phyloP scores from a whole-genome alignment of 176 grass and related monocot genomes.

The Saccharum officinarum region DNA sequence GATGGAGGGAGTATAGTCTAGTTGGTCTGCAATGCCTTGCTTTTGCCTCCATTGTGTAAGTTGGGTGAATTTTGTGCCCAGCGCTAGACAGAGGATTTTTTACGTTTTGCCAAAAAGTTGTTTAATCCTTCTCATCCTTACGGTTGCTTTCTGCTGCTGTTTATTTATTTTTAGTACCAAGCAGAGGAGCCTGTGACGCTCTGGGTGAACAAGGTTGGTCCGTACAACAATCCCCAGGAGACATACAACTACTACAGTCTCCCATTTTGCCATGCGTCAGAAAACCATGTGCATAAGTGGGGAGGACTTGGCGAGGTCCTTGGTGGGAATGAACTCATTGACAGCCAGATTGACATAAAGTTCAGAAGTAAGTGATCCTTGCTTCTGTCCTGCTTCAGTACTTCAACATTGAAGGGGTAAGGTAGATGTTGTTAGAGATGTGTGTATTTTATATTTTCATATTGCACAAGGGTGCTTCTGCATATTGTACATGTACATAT shows the following conservation, averaged over 20 bases:
- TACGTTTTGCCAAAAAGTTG: neutral
- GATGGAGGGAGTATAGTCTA: neutral
- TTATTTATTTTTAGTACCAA: slow-evolving; percentile 64
- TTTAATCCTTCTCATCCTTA: neutral
- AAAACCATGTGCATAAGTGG: slow-evolving; percentile 85
- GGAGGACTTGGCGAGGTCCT: slow-evolving; percentile 93
- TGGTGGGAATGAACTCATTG: slow-evolving; percentile 87
- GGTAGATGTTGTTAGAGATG: no score
- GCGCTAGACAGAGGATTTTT: neutral
- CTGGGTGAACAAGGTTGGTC: slow-evolving; percentile 98
- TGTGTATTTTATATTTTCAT: no score
- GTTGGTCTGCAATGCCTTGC: neutral
- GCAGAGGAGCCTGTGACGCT: slow-evolving; percentile 64
- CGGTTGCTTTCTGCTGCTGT: neutral
- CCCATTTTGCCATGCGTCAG: slow-evolving; percentile 80
- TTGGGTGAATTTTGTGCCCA: neutral
- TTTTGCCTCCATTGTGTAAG: neutral
- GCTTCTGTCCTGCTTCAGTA: slow-evolving; percentile 13
- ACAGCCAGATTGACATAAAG: slow-evolving; percentile 86
- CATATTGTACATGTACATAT: no score
- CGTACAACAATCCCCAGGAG: slow-evolving; percentile 95
- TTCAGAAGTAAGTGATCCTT: slow-evolving; percentile 57
- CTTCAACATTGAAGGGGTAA: slow-evolving; percentile 2
- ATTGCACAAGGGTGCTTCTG: no score
- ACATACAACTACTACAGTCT: slow-evolving; percentile 97